Evolutionary conservation across 352 stramenopile species (phyloP).

Genomic region (Phytophthora litchii): DNA sequence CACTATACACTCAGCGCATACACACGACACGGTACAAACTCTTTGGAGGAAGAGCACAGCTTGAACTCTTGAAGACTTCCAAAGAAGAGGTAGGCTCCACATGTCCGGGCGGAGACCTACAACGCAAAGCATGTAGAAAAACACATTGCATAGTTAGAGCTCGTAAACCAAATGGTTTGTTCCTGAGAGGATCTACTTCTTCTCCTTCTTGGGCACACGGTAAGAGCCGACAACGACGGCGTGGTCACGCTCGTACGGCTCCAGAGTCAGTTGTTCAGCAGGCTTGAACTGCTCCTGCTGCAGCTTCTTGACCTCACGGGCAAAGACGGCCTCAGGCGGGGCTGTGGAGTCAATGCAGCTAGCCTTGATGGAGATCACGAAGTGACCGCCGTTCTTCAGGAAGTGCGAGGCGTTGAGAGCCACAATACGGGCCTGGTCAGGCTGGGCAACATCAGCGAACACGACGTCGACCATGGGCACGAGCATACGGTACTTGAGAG

Average conservation of each 20-base stretch:
- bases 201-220: slow-evolving; percentile 94
- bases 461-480: slow-evolving; percentile 99
- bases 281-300: slow-evolving; percentile 99
- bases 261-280: slow-evolving; percentile 98
- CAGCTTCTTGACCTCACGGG: slow-evolving; percentile 97
- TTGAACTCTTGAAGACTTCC: slow-evolving; percentile 22
- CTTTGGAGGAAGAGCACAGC: slow-evolving; percentile 30
- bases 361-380: slow-evolving; percentile 99
- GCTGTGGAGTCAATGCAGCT: slow-evolving; percentile 99
- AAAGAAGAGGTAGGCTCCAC: slow-evolving; percentile 30
- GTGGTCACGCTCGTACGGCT: slow-evolving; percentile 99
- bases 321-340: slow-evolving; percentile 97
- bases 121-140: slow-evolving; percentile 38
- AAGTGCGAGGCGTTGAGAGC: slow-evolving; percentile 99
- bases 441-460: slow-evolving; percentile 99
- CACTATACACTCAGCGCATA: slow-evolving; percentile 17
- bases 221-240: slow-evolving; percentile 98
- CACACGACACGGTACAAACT: not conserved
- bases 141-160: slow-evolving; percentile 47
- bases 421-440: slow-evolving; percentile 99
- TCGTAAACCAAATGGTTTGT: slow-evolving; percentile 31
- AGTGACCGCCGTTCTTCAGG: slow-evolving; percentile 99
- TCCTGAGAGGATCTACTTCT: slow-evolving; percentile 58
- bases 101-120: slow-evolving; percentile 44
- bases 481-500: slow-evolving; percentile 99